phyloP scores from a whole-genome alignment of 176 grass and related monocot species.

The Avena eriantha region DNA sequence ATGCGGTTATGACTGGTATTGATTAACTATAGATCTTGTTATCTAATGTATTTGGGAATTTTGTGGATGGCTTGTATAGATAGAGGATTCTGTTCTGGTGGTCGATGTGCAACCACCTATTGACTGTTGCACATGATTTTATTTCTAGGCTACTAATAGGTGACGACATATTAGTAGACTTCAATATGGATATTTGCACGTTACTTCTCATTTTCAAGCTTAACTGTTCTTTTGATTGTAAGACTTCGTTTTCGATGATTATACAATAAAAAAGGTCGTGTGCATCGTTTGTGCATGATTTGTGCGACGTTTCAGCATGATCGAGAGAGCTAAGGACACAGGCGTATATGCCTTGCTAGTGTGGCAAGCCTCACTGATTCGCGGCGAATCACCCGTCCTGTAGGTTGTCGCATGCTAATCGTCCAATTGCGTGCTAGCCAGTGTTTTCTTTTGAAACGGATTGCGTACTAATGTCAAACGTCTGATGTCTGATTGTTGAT shows the following conservation, averaged over 20 bases:
- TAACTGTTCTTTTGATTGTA: neutral
- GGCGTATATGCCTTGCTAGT: neutral
- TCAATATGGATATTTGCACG: too few species aligned
- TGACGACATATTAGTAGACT: too few species aligned
- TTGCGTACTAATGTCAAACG: neutral
- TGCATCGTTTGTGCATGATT: too few species aligned
- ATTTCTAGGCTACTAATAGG: too few species aligned
- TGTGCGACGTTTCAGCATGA: neutral
- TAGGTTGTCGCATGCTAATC: neutral
- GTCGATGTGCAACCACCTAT: neutral
- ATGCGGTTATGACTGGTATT: neutral
- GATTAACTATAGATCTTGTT: neutral
- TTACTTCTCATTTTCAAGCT: too few species aligned
- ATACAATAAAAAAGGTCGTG: too few species aligned
- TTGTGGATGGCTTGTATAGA: constrained; percentile 29
- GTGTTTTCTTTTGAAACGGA: neutral
- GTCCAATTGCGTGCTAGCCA: neutral
- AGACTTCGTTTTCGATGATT: too few species aligned
- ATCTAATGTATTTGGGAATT: neutral
- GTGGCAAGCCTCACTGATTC: neutral
- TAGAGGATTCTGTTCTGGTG: neutral
- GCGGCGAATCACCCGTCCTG: neutral
- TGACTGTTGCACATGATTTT: too few species aligned
- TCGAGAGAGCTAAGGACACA: neutral
- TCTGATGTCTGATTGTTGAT: neutral